Percentiles rank a stretch among this genome's conserved stretches.
Conservation (phyloP, 441 rosid species). For the Syzygium syzygioides region DNA sequence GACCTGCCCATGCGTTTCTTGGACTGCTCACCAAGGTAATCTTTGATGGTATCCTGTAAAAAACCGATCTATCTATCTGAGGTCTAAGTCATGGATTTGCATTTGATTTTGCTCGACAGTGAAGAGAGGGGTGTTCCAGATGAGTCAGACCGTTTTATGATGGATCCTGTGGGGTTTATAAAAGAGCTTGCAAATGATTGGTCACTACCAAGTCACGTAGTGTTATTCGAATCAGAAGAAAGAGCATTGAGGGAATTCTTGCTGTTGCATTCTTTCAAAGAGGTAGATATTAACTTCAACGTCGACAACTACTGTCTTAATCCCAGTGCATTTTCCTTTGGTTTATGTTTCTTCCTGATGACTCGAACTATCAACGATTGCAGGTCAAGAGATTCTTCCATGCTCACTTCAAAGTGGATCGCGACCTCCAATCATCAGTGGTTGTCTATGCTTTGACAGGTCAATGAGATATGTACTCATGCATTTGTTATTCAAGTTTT, state of each 20-base stretch:
- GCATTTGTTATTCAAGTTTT: not conserved
- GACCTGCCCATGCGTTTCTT: constrained; percentile 71
- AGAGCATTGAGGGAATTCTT: constrained; percentile 44
- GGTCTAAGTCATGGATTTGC: constrained; percentile 1
- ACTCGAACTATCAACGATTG: not conserved
- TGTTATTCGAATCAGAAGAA: constrained; percentile 68
- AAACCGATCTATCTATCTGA: not conserved
- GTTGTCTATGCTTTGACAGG: constrained; percentile 38
- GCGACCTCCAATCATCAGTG: constrained; percentile 79
- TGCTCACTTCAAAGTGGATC: constrained; percentile 86
- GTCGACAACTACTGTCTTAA: not conserved
- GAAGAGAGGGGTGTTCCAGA: constrained; percentile 53
- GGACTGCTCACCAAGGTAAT: constrained; percentile 81
- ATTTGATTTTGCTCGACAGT: constrained; percentile 27
- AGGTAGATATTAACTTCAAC: constrained; percentile 29
- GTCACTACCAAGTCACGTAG: constrained; percentile 70
- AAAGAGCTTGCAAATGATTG: constrained; percentile 47
- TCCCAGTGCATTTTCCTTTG: not conserved
- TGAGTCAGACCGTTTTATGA: constrained; percentile 65
- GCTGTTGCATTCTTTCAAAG: constrained; percentile 51
- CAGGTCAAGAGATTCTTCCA: constrained; percentile 75
- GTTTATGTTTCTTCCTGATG: not conserved
- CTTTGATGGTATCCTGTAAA: not conserved
- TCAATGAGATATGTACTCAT: not conserved
- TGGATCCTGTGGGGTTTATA: constrained; percentile 57